Conservation (phyloP, 2,329 filamentous ascomycete genomes). For the Alternaria viburni region DNA sequence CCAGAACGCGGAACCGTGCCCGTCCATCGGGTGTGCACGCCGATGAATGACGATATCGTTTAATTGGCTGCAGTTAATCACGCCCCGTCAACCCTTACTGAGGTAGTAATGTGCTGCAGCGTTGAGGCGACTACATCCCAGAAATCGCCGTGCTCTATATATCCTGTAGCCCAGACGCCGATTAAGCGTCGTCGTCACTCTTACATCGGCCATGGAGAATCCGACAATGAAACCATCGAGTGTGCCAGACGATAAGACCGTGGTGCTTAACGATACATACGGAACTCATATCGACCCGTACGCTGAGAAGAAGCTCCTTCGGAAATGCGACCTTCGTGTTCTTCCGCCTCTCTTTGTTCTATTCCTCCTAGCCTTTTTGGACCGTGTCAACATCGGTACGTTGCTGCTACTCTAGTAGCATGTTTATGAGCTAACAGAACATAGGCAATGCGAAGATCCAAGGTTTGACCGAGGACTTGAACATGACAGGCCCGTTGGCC, state of each 20-base stretch:
- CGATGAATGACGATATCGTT: background rate
- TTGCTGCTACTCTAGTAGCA: background rate
- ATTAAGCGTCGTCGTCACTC: background rate
- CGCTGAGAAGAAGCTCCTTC: conserved; percentile 55
- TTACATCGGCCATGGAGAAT: conserved; percentile 15
- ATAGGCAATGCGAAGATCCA: conserved; percentile 51
- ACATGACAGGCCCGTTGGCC: conserved; percentile 41
- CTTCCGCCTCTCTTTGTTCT: conserved; percentile 57
- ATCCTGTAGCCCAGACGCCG: background rate
- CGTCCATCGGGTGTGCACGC: background rate
- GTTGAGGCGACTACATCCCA: background rate
- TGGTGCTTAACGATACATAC: conserved; percentile 33
- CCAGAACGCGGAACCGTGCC: background rate
- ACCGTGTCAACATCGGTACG: conserved; percentile 26
- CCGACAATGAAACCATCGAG: background rate
- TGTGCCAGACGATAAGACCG: conserved; percentile 26
- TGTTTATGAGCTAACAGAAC: background rate
- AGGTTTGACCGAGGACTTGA: conserved; percentile 45
- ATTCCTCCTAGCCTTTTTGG: conserved; percentile 38
- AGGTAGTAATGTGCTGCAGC: background rate
- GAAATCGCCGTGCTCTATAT: background rate
- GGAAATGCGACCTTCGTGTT: conserved; percentile 57
- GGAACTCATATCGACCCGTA: conserved; percentile 39
- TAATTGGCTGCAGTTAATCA: background rate
- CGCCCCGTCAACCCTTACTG: background rate